These are phyloP conservation scores for Neurospora pannonica DNA, from an alignment of 495 filamentous ascomycete species.

Conservation along the genomic window DNA sequence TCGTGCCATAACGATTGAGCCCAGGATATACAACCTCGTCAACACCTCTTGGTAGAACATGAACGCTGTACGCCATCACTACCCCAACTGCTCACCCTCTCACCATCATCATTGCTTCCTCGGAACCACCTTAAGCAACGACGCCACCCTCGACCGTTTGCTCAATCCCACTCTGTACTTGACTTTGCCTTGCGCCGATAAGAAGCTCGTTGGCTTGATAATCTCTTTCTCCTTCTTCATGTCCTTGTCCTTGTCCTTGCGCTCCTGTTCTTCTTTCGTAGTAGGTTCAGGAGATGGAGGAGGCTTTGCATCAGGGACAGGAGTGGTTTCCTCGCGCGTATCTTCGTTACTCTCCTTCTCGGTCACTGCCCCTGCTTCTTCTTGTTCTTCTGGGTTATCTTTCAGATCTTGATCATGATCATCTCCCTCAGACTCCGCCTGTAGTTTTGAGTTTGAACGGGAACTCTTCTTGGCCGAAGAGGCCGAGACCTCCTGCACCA, in stretches of 20 bases:
- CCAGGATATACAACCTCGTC: too few species aligned
- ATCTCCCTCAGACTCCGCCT: background rate
- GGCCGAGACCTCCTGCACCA: background rate
- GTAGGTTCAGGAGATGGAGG: background rate
- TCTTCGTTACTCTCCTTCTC: background rate
- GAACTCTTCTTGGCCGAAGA: background rate
- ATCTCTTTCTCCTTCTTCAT: background rate
- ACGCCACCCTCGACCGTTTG: conserved; percentile 18
- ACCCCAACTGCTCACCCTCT: background rate
- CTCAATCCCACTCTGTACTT: conserved; percentile 20
- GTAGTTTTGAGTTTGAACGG: background rate
- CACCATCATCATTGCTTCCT: background rate
- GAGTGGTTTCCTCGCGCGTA: background rate
- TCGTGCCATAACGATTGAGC: too few species aligned
- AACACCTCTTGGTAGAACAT: too few species aligned
- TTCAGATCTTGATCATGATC: background rate
- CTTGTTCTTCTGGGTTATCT: background rate
- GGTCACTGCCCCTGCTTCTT: background rate
- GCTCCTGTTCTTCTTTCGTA: background rate
- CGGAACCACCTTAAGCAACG: conserved; percentile 13
- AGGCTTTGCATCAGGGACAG: background rate
- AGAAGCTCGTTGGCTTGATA: background rate
- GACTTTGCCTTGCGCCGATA: conserved; percentile 1
- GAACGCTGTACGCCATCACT: too few species aligned
- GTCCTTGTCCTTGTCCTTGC: background rate